A percentile compares a stretch with the other conserved stretches of the same genome.
These are phyloP conservation scores for Moringa oleifera DNA, from an alignment of 345 rosid genomes.

Conservation along the genomic window DNA sequence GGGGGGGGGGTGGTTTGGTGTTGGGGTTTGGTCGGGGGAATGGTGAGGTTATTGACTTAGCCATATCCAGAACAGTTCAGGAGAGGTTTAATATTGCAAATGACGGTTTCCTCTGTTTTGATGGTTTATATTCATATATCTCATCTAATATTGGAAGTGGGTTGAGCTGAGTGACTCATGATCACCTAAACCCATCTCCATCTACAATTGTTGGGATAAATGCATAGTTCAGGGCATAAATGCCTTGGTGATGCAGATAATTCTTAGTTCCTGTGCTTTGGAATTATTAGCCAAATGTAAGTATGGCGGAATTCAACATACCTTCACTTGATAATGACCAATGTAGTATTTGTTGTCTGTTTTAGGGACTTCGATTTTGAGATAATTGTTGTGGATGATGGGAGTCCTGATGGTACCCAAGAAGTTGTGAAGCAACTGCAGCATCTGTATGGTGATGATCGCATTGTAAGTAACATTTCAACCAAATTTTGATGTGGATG, in stretches of 20 bases:
- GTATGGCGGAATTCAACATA: background rate
- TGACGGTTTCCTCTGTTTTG: constrained; percentile 7
- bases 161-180: too few relatives aligned
- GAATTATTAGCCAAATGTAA: too few relatives aligned
- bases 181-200: too few relatives aligned
- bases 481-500: constrained; percentile 1
- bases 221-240: too few relatives aligned
- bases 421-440: constrained; percentile 81
- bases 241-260: too few relatives aligned
- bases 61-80: too few relatives aligned
- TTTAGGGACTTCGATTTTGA: constrained; percentile 78
- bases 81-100: background rate
- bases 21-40: too few relatives aligned
- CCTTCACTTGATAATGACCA: background rate
- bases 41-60: too few relatives aligned
- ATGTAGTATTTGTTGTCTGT: background rate
- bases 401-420: constrained; percentile 97
- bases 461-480: constrained; percentile 46
- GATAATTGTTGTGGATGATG: constrained; percentile 89
- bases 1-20: too few relatives aligned
- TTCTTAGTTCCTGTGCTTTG: too few relatives aligned
- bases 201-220: too few relatives aligned
- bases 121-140: background rate
- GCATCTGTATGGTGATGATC: constrained; percentile 72
- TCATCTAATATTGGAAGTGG: too few relatives aligned